phyloP scores from a whole-genome alignment of 2,329 filamentous ascomycete species.

The Fusarium acutatum region DNA sequence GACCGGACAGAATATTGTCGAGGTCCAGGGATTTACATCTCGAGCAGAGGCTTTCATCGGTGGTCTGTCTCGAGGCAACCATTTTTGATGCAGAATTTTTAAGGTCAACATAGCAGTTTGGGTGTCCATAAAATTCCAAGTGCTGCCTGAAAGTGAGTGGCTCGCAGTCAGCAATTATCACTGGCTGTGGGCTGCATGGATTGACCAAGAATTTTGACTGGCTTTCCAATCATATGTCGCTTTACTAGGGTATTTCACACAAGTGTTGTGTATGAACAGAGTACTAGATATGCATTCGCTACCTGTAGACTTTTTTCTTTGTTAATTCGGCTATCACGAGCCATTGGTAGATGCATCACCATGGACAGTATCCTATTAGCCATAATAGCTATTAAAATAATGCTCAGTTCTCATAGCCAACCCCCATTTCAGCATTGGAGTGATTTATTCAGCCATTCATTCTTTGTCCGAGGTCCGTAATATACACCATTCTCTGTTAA shows the following conservation, averaged over 20 bases:
- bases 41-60: background rate
- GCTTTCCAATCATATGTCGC: background rate
- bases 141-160: background rate
- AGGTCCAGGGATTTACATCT: background rate
- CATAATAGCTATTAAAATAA: accelerated
- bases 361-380: accelerated
- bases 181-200: background rate
- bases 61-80: too few species aligned
- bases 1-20: background rate
- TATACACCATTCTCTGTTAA: background rate
- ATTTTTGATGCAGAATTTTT: background rate
- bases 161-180: background rate
- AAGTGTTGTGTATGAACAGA: background rate
- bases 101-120: background rate
- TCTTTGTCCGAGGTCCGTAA: accelerated
- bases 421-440: too few species aligned
- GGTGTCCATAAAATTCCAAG: background rate
- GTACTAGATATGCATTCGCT: background rate
- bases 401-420: accelerated
- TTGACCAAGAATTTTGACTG: background rate
- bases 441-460: background rate
- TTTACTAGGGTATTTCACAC: too few species aligned
- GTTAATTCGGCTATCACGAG: accelerated
- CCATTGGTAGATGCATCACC: accelerated
- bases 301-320: background rate